Evolutionary conservation across 1,284 basidiomycete species (phyloP).

Genomic region (Heterobasidion annosum): DNA sequence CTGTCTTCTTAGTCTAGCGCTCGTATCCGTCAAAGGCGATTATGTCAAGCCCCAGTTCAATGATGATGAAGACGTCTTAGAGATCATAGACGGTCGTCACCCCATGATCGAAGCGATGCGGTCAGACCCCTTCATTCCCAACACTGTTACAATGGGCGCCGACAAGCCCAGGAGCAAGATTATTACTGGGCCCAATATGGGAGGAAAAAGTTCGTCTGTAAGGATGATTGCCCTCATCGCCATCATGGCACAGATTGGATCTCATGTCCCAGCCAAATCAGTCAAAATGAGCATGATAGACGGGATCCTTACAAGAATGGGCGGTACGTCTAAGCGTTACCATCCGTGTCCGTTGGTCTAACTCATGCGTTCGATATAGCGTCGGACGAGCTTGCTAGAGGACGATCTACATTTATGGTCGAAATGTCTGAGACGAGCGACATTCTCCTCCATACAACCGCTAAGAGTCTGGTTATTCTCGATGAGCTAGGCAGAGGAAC

Average conservation of each 20-base stretch:
- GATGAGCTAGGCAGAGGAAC: conserved; percentile 85
- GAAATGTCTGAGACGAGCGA: conserved; percentile 93
- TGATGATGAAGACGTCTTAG: conserved; percentile 47
- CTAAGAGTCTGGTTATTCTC: conserved; percentile 73
- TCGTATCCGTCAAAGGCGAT: conserved; percentile 62
- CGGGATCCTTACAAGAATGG: conserved; percentile 82
- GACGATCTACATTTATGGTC: conserved; percentile 92
- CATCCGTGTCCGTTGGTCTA: neutral
- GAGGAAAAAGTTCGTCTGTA: conserved; percentile 72
- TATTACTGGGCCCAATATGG: conserved; percentile 82
- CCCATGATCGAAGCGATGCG: conserved; percentile 76
- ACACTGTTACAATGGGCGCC: conserved; percentile 50
- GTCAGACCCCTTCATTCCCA: conserved; percentile 76
- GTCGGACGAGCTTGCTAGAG: conserved; percentile 76
- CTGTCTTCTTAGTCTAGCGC: conserved; percentile 66
- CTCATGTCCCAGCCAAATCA: conserved; percentile 67
- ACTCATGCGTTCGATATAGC: conserved; percentile 33
- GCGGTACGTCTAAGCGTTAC: conserved; percentile 34
- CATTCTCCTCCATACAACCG: conserved; percentile 70
- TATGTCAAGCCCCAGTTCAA: conserved; percentile 66
- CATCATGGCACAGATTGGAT: conserved; percentile 51
- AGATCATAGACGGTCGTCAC: conserved; percentile 69
- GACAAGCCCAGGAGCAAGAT: conserved; percentile 54
- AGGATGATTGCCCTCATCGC: conserved; percentile 68
- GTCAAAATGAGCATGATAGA: conserved; percentile 76